A percentile compares a stretch with the other conserved stretches of the same genome.
Evolutionary conservation across 768 basidiomycete species (phyloP).

Genomic region (Collybia sp.): DNA sequence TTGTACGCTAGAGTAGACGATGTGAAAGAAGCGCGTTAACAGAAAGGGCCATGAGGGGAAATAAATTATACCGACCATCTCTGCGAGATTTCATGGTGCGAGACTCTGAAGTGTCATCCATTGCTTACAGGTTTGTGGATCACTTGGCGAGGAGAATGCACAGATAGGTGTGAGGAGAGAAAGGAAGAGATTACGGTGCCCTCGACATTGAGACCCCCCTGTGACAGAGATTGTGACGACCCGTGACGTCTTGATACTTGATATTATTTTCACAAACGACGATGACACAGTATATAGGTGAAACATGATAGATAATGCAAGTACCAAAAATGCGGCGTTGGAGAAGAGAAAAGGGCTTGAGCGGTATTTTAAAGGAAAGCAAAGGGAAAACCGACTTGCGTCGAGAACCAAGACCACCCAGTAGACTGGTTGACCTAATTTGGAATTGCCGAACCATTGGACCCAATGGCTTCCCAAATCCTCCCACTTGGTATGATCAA

Average conservation of each 20-base stretch:
- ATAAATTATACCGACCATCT: constrained; percentile 43
- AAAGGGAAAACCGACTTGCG: too few relatives aligned
- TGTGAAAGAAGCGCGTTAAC: constrained; percentile 28
- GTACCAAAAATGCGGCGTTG: too few relatives aligned
- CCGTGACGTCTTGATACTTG: background rate
- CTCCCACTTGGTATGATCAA: constrained; percentile 72
- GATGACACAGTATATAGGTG: too few relatives aligned
- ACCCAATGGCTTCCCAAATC: constrained; percentile 84
- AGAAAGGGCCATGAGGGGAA: constrained; percentile 15
- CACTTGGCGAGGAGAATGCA: background rate
- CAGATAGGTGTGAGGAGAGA: background rate
- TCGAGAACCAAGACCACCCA: too few relatives aligned
- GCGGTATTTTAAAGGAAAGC: too few relatives aligned
- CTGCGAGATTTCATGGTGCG: constrained; percentile 74
- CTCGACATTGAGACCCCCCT: background rate
- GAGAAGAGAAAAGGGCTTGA: too few relatives aligned
- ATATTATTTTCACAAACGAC: background rate
- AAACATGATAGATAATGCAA: too few relatives aligned
- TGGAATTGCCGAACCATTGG: constrained; percentile 5
- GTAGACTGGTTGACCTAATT: background rate
- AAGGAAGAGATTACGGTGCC: background rate
- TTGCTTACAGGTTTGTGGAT: constrained; percentile 7
- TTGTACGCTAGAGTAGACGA: constrained; percentile 65
- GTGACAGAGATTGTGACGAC: too few relatives aligned
- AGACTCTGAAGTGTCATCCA: constrained; percentile 46